Evolutionary conservation across 805 yeast species (phyloP), one percentile per base, ranked within the genome.

Genomic region (Lipomyces yamanashiensis): DNA sequence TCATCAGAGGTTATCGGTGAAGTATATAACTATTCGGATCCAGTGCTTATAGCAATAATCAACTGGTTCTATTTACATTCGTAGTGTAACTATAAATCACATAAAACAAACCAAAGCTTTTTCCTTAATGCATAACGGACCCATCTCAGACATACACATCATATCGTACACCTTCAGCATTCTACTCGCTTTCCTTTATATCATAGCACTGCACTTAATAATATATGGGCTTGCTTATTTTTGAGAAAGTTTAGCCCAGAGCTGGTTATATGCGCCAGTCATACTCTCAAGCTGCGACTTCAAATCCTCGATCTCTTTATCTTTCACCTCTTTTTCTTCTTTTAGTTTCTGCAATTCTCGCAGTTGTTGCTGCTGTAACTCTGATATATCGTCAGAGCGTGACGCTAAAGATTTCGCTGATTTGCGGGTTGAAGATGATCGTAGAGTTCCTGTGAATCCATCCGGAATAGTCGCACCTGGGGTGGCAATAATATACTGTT

Each of bases 241-340:
- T n/a, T 53, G 33, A 10, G 48, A 37, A 23, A 12, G 40, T 15
- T 41, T 39, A 6, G 52, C 44, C 60, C 58, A 60, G n/a, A 60
- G 44, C 21, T 60, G 51, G 40, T 60, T 45, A 33, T 60, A 60
- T 1, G 63, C 60, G 19, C 51, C 60, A 3, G 54, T 49, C 54
- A 57, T 28, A 7, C 13, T 48, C n/a, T 48, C 19, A 2, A 57
- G 19, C 28, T 57, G 23, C 7, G 33, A 21, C 17, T 57, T 44
- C 19, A 57, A 39, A 23, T 49, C 54, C 49, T 37, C 54, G 9
- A 57, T 21, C 21, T 49, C 43, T 12, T n/a, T 23, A 21, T 8
- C 10, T 43, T 37, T 21, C 15, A 21, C 28, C 28, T 28, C 34
- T 19, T 37, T 36, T 17, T 10, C 10, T 7, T 6, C 4, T n/a